A percentile compares a stretch with the other conserved stretches of the same genome.
phyloP scores from a whole-genome alignment of 257 asterid species.

The Ocimum tenuiflorum region DNA sequence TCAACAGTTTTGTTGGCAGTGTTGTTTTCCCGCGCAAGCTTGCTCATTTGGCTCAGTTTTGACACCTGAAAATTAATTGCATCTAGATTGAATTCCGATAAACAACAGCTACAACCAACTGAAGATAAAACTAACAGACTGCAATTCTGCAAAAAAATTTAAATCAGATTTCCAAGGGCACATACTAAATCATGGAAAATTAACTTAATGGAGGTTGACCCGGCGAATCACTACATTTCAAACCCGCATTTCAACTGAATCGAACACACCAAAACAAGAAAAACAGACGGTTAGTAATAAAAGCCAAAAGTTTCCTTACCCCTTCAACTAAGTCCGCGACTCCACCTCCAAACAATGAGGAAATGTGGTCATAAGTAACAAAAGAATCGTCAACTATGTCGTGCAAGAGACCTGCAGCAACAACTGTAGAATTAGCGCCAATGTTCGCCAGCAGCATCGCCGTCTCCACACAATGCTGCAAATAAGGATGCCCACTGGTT shows the following conservation, averaged over 20 bases:
- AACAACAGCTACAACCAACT: background rate
- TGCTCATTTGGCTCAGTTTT: slow-evolving; percentile 87
- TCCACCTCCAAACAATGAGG: slow-evolving; percentile 49
- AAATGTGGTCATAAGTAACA: slow-evolving; percentile 56
- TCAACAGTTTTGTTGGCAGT: slow-evolving; percentile 76
- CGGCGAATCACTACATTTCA: background rate
- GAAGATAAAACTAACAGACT: background rate
- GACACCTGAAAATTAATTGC: slow-evolving; percentile 54
- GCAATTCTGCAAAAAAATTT: too few relatives aligned
- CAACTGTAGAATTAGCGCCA: slow-evolving; percentile 89
- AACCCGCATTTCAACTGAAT: background rate
- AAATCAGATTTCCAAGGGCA: too few relatives aligned
- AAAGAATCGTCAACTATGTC: slow-evolving; percentile 80
- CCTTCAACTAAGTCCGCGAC: slow-evolving; percentile 91
- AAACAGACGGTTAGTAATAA: background rate
- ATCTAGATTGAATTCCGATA: too few relatives aligned
- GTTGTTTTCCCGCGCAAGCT: slow-evolving; percentile 83
- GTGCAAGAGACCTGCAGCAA: slow-evolving; percentile 93
- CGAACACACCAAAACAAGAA: background rate
- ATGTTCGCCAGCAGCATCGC: slow-evolving; percentile 62
- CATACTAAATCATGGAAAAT: background rate
- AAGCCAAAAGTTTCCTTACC: slow-evolving; percentile 37
- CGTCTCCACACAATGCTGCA: slow-evolving; percentile 96
- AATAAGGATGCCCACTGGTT: slow-evolving; percentile 85
- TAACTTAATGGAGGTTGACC: background rate